Evolutionary conservation across 2,329 filamentous ascomycete genomes (phyloP).

Genomic region (Sporothrix inflata): DNA sequence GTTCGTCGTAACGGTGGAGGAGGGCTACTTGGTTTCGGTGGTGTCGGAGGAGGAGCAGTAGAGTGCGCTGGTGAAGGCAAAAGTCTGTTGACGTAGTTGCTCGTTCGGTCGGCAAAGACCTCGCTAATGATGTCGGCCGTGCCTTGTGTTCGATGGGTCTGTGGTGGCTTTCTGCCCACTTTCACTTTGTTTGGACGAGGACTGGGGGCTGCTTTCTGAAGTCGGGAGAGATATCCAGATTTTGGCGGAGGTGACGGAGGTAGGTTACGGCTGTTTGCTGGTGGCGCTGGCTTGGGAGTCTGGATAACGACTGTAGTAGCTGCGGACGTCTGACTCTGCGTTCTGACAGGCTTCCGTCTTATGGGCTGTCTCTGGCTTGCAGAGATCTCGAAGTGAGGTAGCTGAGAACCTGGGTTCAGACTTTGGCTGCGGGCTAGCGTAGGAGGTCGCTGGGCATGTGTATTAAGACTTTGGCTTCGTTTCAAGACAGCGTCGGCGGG

Average conservation of each 20-base stretch:
- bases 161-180: conserved; percentile 33
- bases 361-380: conserved; percentile 6
- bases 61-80: neutral
- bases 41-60: neutral
- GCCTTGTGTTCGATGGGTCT: conserved; percentile 39
- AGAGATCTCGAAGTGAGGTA: conserved; percentile 25
- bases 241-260: neutral
- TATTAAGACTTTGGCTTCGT: conserved; percentile 31
- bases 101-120: conserved; percentile 28
- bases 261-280: neutral
- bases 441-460: neutral
- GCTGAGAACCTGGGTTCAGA: neutral
- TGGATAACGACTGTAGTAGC: neutral
- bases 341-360: conserved; percentile 15
- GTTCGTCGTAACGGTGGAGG: conserved; percentile 17
- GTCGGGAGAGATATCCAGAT: neutral
- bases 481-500: conserved; percentile 33
- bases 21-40: neutral
- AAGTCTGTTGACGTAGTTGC: conserved; percentile 1
- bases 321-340: neutral
- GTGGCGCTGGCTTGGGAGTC: neutral
- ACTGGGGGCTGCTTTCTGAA: neutral
- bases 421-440: conserved; percentile 20
- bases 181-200: conserved; percentile 13
- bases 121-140: conserved; percentile 34